Base-by-base conservation (phyloP, 2,329 filamentous ascomycete genomes). In the Calycina herbarum region DNA sequence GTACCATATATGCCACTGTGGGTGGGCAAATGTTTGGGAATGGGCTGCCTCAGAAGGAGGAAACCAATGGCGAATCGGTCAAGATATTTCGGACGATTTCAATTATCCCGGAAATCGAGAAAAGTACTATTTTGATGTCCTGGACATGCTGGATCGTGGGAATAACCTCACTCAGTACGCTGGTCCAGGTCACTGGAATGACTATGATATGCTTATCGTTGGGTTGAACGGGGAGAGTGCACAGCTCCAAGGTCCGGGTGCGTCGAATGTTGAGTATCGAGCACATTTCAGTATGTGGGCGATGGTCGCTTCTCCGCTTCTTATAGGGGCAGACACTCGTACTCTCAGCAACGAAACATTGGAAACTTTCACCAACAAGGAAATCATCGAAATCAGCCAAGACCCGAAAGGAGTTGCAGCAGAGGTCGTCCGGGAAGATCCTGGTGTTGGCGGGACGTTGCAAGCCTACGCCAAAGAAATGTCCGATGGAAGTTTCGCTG, bases 1-100 rank as follows among this genome's bases (percentile, higher is more conserved):
- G 2, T 85, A 81, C 73, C 82, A 79, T 10, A 76, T 86, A 6
- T 86, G 84, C 69, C 79, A 82, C 35, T 86, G 84, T 80, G 82
- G 82, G 0, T 71, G 68, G 69, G 70, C 64, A 1, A 57, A 70
- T 61, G 63, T 69, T 84, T 84, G 83, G 84, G 81, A 29, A 79
- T 80, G 67, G 72, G 75, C 68, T 17, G 67, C 68, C 27, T 40
- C 35, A 8, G 64, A 66, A 10, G 81, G 80, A 0, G 83, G 81
- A 1, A 82, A 83, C 64, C 82, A 79, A 40, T 83, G 78, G 79
- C 77, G 77, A 65, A 83, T 80, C 75, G 80, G 77, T 64, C 77
- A 73, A 5, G 80, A 82, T 69, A 82, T 82, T 57, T 73, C 71
- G 15, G 72, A 73, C 27, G 71, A 73, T 8, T 73, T 73, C 59